Conservation (phyloP, 2,329 filamentous ascomycete genomes). For the Colletotrichum agaves region DNA sequence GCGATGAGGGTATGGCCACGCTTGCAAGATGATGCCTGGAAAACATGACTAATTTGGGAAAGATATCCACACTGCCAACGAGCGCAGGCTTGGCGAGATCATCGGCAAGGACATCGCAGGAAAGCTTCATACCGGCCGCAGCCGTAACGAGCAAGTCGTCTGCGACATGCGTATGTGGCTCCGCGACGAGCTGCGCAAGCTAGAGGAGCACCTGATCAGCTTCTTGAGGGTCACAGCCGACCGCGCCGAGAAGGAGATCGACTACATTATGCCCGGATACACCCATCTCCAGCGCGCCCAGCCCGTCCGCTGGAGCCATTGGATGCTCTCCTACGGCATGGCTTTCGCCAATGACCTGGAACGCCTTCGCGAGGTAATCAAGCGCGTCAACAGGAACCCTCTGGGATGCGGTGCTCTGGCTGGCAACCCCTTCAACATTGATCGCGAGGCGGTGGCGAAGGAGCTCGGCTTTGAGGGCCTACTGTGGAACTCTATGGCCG, state of each 20-base stretch:
- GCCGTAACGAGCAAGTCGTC: conserved; percentile 78
- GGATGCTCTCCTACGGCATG: conserved; percentile 79
- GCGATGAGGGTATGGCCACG: conserved; percentile 23
- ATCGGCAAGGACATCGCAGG: conserved; percentile 77
- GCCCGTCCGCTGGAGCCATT: conserved; percentile 85
- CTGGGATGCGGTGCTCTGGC: conserved; percentile 82
- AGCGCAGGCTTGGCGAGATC: conserved; percentile 71
- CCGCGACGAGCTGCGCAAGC: conserved; percentile 41
- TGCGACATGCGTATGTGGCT: conserved; percentile 78
- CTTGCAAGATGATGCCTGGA: no score
- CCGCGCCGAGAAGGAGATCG: conserved; percentile 43
- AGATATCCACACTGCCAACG: conserved; percentile 66
- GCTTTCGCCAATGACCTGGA: conserved; percentile 80
- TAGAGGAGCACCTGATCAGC: conserved; percentile 41
- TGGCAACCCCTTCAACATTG: conserved; percentile 84
- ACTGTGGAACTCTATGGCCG: conserved; percentile 81
- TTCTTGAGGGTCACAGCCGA: conserved; percentile 41
- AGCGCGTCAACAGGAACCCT: conserved; percentile 77
- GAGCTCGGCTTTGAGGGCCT: conserved; percentile 84
- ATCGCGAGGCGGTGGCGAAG: conserved; percentile 80
- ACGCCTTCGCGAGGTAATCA: conserved; percentile 77
- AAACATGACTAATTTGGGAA: no score
- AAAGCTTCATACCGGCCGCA: conserved; percentile 77
- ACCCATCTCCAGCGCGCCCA: conserved; percentile 63
- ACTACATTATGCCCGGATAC: conserved; percentile 44